Conservation (phyloP, 805 yeast species). For the Yarrowia yakushimensis region DNA sequence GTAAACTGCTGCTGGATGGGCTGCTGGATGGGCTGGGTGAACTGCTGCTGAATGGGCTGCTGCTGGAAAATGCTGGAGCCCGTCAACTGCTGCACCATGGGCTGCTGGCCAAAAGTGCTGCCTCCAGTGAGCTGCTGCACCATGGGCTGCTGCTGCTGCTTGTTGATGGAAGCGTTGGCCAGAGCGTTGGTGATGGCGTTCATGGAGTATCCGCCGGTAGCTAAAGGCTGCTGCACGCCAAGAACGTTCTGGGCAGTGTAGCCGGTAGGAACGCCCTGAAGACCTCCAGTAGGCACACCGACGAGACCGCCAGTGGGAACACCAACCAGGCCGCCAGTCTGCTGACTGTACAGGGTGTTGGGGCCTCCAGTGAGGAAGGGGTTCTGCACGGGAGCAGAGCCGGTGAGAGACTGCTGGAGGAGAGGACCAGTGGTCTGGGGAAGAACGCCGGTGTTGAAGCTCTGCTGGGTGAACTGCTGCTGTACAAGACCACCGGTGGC, state of each 20-base stretch:
- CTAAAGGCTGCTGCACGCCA: slow-evolving; percentile 12
- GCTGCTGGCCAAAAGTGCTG: slow-evolving; percentile 30
- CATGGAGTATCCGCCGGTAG: slow-evolving; percentile 8
- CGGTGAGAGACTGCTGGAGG: slow-evolving; percentile 13
- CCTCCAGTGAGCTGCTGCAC: slow-evolving; percentile 29
- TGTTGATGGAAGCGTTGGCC: slow-evolving; percentile 1
- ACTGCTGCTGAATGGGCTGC: slow-evolving; percentile 15
- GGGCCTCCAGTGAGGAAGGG: slow-evolving; percentile 24
- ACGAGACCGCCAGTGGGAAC: slow-evolving; percentile 7
- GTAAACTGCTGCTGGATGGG: slow-evolving; percentile 28
- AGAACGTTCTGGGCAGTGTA: slow-evolving; percentile 20
- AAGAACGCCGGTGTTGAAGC: background rate
- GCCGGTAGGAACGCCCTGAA: slow-evolving; percentile 18
- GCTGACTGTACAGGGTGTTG: slow-evolving; percentile 16
- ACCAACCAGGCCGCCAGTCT: slow-evolving; percentile 1
- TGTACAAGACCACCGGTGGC: slow-evolving; percentile 35
- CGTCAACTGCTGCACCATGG: slow-evolving; percentile 27
- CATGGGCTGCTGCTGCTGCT: slow-evolving; percentile 13
- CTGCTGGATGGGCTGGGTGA: slow-evolving; percentile 27
- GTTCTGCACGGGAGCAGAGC: slow-evolving; percentile 19
- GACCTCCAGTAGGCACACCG: background rate
- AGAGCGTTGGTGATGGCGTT: slow-evolving; percentile 23
- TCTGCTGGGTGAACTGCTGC: slow-evolving; percentile 33
- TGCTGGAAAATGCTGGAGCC: slow-evolving; percentile 8
- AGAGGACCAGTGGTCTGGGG: slow-evolving; percentile 9